Conservation (phyloP, 2,329 filamentous ascomycete species). For the Coniosporium tulheliwenetii region DNA sequence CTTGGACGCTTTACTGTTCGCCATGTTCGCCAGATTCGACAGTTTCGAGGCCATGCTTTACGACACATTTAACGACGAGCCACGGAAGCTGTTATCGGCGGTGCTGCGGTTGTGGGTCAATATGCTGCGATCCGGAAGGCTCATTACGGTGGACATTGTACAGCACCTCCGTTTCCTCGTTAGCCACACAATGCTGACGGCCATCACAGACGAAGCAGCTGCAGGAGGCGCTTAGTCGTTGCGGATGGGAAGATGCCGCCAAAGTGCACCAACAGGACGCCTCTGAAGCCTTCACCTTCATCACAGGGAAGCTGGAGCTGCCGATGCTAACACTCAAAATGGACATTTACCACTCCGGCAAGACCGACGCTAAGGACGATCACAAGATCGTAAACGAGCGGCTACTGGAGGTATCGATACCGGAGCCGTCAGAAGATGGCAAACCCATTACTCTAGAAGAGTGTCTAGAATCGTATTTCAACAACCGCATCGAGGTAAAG, state of each 20-base stretch:
- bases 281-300: slow-evolving; percentile 89
- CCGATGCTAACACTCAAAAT: slow-evolving; percentile 83
- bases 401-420: slow-evolving; percentile 80
- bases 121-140: slow-evolving; percentile 65
- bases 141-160: slow-evolving; percentile 77
- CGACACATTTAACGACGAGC: slow-evolving; percentile 58
- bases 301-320: slow-evolving; percentile 76
- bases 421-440: slow-evolving; percentile 49
- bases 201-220: slow-evolving; percentile 55
- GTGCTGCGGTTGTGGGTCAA: slow-evolving; percentile 86
- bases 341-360: slow-evolving; percentile 85
- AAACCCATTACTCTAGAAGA: slow-evolving; percentile 69
- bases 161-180: slow-evolving; percentile 9
- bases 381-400: slow-evolving; percentile 92
- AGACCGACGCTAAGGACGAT: slow-evolving; percentile 67
- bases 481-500: slow-evolving; percentile 78
- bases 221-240: slow-evolving; percentile 66
- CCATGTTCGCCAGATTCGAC: slow-evolving; percentile 84
- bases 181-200: not conserved
- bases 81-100: slow-evolving; percentile 57
- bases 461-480: slow-evolving; percentile 89
- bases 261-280: slow-evolving; percentile 78
- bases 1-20: slow-evolving; percentile 77
- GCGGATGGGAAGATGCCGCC: slow-evolving; percentile 75
- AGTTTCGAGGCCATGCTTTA: slow-evolving; percentile 90